phyloP scores from a whole-genome alignment of 2,329 filamentous ascomycete genomes.

The Fusarium caatingaense region DNA sequence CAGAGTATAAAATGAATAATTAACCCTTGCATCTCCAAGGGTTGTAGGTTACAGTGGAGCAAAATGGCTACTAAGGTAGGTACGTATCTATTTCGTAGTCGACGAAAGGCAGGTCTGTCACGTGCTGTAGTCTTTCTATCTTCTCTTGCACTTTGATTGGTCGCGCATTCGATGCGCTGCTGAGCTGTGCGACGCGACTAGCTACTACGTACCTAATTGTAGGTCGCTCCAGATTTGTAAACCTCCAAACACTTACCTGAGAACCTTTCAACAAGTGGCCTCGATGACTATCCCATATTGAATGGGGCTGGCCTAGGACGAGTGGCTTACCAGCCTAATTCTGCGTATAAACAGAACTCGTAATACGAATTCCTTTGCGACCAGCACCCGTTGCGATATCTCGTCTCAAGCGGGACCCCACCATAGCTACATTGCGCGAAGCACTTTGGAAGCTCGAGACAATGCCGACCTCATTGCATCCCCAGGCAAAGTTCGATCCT shows the following conservation, averaged over 20 bases:
- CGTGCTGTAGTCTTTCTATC: constrained; percentile 7
- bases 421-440: constrained; percentile 15
- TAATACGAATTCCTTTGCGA: not conserved
- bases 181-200: constrained; percentile 26
- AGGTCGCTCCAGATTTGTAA: constrained; percentile 4
- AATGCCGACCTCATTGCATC: constrained; percentile 81
- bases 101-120: constrained; percentile 9
- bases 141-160: constrained; percentile 27
- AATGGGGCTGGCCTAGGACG: constrained; percentile 9
- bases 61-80: not conserved
- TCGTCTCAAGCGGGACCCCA: constrained; percentile 6
- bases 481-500: constrained; percentile 90
- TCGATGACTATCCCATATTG: not conserved
- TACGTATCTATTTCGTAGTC: not conserved
- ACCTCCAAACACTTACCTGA: not conserved
- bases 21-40: constrained; percentile 12
- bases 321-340: constrained; percentile 16
- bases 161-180: constrained; percentile 26
- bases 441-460: constrained; percentile 42
- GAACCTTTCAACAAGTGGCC: not conserved
- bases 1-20: not conserved
- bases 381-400: not conserved
- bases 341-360: not conserved
- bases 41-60: not conserved
- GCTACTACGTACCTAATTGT: not conserved